phyloP scores from a whole-genome alignment of 768 basidiomycete species.

The Mycena epipterygia region DNA sequence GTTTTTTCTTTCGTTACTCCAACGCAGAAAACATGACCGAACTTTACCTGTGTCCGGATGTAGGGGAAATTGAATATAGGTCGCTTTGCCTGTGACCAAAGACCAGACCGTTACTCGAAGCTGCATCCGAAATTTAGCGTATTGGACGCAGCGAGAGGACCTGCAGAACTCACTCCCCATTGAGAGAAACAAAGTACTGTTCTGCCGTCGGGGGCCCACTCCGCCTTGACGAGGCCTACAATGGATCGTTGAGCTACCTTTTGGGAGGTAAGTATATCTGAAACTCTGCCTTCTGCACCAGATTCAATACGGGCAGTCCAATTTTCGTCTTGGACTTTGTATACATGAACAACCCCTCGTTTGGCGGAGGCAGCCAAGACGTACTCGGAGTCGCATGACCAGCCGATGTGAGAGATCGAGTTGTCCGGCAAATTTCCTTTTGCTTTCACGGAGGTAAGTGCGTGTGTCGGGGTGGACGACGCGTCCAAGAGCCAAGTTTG shows the following conservation, averaged over 20 bases:
- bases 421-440: conserved; percentile 45
- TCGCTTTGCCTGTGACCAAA: conserved; percentile 78
- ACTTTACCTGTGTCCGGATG: conserved; percentile 81
- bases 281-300: conserved; percentile 73
- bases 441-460: conserved; percentile 52
- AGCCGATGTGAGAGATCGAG: conserved; percentile 70
- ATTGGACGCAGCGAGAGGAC: conserved; percentile 4
- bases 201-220: conserved; percentile 92
- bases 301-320: conserved; percentile 86
- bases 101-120: conserved; percentile 92
- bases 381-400: conserved; percentile 92
- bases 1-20: not conserved
- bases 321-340: conserved; percentile 83
- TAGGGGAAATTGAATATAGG: conserved; percentile 88
- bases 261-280: too few relatives aligned
- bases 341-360: conserved; percentile 78
- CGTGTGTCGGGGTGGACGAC: conserved; percentile 64
- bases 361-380: conserved; percentile 86
- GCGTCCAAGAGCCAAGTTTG: conserved; percentile 82
- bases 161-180: conserved; percentile 81
- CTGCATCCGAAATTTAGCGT: conserved; percentile 54
- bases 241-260: not conserved
- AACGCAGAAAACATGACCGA: not conserved
- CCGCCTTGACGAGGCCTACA: conserved; percentile 78
- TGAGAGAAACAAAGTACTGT: conserved; percentile 92